Evolutionary conservation across 345 rosid genomes (phyloP).

Genomic region (Gossypioides kirkii): DNA sequence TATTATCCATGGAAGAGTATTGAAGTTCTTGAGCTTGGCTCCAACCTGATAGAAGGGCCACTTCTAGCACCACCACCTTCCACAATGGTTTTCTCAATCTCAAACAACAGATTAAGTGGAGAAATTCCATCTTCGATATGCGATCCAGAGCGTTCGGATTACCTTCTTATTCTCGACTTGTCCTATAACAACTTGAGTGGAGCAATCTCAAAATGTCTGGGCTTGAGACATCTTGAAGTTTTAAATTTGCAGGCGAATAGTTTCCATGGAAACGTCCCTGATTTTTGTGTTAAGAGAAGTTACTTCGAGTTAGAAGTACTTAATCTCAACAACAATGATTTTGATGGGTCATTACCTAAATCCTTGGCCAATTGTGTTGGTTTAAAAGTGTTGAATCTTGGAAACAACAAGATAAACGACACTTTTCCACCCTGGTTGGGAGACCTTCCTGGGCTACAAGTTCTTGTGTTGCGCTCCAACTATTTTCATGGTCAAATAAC

Average conservation of each 20-base stretch:
- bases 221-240: not conserved
- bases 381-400: not conserved
- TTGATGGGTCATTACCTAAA: conserved; percentile 12
- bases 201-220: not conserved
- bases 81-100: not conserved
- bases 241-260: conserved; percentile 19
- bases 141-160: not conserved
- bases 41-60: not conserved
- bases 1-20: not conserved
- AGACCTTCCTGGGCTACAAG: not conserved
- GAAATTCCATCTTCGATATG: conserved; percentile 16
- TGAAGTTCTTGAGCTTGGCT: no score
- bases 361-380: conserved; percentile 7
- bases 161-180: not conserved
- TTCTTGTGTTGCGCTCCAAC: not conserved
- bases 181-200: conserved; percentile 25
- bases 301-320: not conserved
- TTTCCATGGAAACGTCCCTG: conserved; percentile 17
- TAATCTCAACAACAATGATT: not conserved
- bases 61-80: conserved; percentile 4
- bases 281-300: not conserved
- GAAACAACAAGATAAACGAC: conserved; percentile 15
- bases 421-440: not conserved
- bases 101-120: conserved; percentile 10
- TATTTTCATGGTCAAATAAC: not conserved